Conservation (phyloP, 23 red algal genomes). For the Agarophyton chilense region DNA sequence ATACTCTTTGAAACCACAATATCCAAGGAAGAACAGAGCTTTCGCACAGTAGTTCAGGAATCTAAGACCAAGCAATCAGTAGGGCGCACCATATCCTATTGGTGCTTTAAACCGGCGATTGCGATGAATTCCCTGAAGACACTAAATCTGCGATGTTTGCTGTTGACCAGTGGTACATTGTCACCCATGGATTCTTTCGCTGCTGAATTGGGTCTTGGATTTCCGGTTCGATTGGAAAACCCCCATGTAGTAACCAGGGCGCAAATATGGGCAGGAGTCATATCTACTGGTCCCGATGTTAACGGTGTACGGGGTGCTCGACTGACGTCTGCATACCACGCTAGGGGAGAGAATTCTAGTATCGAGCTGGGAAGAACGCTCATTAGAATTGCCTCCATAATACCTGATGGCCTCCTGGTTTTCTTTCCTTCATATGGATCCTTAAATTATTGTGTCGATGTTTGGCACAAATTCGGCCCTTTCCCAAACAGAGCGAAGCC, state of each 20-base stretch:
- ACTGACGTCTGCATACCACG: conserved; percentile 85
- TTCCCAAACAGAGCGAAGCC: conserved; percentile 30
- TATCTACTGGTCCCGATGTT: conserved; percentile 64
- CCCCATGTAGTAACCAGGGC: conserved; percentile 78
- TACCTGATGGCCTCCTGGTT: conserved; percentile 91
- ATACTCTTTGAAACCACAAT: conserved; percentile 42
- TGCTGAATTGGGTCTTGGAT: conserved; percentile 76
- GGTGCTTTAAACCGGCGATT: conserved; percentile 87
- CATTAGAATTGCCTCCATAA: conserved; percentile 65
- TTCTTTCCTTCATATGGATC: conserved; percentile 95
- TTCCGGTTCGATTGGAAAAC: conserved; percentile 94
- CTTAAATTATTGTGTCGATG: conserved; percentile 61
- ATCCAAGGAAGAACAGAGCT: not conserved
- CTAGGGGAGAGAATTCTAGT: conserved; percentile 36
- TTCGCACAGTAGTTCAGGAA: conserved; percentile 74
- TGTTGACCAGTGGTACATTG: conserved; percentile 95
- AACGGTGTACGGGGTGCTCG: conserved; percentile 37
- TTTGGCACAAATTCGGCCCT: conserved; percentile 69
- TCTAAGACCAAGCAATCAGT: not conserved
- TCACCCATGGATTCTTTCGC: conserved; percentile 89
- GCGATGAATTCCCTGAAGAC: conserved; percentile 62
- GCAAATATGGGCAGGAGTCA: conserved; percentile 70
- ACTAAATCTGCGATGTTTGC: conserved; percentile 72
- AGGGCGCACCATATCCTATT: conserved; percentile 82
- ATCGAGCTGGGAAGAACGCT: conserved; percentile 85